Evolutionary conservation across 495 filamentous ascomycete species (phyloP).

Genomic region (Aspergillus carlsbadensis): DNA sequence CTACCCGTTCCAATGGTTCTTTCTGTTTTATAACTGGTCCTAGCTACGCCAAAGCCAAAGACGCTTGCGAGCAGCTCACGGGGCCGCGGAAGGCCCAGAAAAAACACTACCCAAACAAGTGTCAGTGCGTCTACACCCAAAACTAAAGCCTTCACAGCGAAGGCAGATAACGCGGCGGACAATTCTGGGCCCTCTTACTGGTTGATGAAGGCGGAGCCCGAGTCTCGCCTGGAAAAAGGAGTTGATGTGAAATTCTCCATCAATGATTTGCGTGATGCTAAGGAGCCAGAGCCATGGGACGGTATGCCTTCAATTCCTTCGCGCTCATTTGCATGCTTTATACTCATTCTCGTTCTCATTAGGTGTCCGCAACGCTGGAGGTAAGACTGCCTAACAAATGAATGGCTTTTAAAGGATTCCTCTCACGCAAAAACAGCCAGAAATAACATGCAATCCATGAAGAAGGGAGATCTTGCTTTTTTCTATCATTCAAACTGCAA

Average conservation of each 20-base stretch:
- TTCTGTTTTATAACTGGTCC: not conserved
- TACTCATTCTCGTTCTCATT: slow-evolving; percentile 21
- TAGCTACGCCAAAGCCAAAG: slow-evolving; percentile 18
- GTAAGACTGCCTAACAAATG: slow-evolving; percentile 30
- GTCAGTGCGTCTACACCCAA: slow-evolving; percentile 4
- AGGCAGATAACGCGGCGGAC: slow-evolving; percentile 9
- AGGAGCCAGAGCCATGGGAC: slow-evolving; percentile 84
- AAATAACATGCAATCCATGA: slow-evolving; percentile 89
- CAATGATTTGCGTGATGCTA: slow-evolving; percentile 73
- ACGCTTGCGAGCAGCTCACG: slow-evolving; percentile 24
- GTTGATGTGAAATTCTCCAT: slow-evolving; percentile 91
- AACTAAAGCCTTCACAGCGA: slow-evolving; percentile 13
- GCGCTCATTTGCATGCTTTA: not conserved
- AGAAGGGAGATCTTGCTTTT: slow-evolving; percentile 86
- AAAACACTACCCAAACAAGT: slow-evolving; percentile 13
- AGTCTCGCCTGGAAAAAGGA: slow-evolving; percentile 80
- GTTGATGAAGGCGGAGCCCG: slow-evolving; percentile 95
- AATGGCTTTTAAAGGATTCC: not conserved
- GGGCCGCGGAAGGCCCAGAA: slow-evolving; percentile 19
- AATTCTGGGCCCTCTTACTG: slow-evolving; percentile 57
- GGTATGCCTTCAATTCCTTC: slow-evolving; percentile 46
- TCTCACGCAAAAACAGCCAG: slow-evolving; percentile 51
- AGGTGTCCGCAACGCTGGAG: slow-evolving; percentile 59
- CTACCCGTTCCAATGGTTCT: not conserved
- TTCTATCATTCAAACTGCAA: slow-evolving; percentile 99